Evolutionary conservation across 352 stramenopile species (phyloP).

Genomic region (Achlya hypogyna): DNA sequence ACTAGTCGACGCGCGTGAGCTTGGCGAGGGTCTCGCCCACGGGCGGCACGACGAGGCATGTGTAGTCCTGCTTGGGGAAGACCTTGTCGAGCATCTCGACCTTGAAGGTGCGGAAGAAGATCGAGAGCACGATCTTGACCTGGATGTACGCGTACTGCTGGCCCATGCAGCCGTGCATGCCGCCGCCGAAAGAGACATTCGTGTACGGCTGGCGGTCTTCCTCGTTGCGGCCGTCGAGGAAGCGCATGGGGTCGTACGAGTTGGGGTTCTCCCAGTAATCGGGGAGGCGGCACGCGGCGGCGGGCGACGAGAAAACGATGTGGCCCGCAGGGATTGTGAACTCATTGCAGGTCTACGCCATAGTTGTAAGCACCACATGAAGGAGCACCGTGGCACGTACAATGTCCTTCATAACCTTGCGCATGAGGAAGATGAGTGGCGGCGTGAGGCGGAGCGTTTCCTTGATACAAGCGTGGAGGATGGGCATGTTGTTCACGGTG

Average conservation of each 20-base stretch:
- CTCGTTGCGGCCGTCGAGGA: conserved; percentile 68
- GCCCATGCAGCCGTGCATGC: conserved; percentile 90
- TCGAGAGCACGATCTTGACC: conserved; percentile 88
- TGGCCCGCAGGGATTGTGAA: conserved; percentile 86
- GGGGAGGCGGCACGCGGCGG: conserved; percentile 48
- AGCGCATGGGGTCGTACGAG: conserved; percentile 84
- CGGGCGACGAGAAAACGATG: conserved; percentile 79
- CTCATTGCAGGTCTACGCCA: conserved; percentile 42
- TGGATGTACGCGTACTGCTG: conserved; percentile 90
- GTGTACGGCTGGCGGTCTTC: conserved; percentile 38
- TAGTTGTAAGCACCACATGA: too few relatives aligned
- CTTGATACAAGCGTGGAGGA: conserved; percentile 85
- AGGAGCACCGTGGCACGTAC: background rate
- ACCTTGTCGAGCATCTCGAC: conserved; percentile 59
- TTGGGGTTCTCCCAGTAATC: conserved; percentile 49
- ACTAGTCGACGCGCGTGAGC: conserved; percentile 2
- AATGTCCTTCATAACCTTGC: conserved; percentile 61
- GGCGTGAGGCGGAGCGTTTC: conserved; percentile 86
- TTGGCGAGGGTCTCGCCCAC: conserved; percentile 37
- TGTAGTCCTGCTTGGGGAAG: conserved; percentile 82
- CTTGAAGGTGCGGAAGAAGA: conserved; percentile 85
- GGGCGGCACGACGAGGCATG: conserved; percentile 88
- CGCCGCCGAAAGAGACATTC: conserved; percentile 83
- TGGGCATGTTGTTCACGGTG: conserved; percentile 69
- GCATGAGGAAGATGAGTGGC: conserved; percentile 90